These are phyloP conservation scores for Exophiala aquamarina DNA, from an alignment of 2,329 filamentous ascomycete species.

Conservation along the genomic window DNA sequence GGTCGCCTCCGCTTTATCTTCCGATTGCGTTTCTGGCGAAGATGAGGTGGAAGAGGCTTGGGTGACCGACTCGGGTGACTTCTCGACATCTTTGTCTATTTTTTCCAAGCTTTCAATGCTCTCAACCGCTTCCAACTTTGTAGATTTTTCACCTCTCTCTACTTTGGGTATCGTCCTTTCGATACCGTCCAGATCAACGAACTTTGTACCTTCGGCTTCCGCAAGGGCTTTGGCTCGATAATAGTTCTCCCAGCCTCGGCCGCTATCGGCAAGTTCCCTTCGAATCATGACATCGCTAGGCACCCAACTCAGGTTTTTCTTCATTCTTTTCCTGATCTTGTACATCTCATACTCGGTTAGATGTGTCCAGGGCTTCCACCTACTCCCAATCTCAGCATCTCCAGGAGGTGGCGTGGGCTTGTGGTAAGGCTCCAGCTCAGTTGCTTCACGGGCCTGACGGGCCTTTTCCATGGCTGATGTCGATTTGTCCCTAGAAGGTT, in stretches of 20 bases:
- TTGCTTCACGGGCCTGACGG: slow-evolving; percentile 18
- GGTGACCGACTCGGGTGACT: background rate
- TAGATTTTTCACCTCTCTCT: slow-evolving; percentile 11
- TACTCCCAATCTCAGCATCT: slow-evolving; percentile 60
- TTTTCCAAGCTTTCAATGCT: slow-evolving; percentile 11
- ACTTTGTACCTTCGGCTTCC: slow-evolving; percentile 51
- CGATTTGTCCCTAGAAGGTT: slow-evolving; percentile 11
- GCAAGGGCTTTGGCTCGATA: slow-evolving; percentile 51
- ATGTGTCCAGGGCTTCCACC: slow-evolving; percentile 62
- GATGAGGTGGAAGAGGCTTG: background rate
- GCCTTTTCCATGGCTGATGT: slow-evolving; percentile 15
- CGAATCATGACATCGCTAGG: slow-evolving; percentile 67
- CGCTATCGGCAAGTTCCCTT: slow-evolving; percentile 60
- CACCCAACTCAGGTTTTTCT: slow-evolving; percentile 70
- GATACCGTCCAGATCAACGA: slow-evolving; percentile 53
- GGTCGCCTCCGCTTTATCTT: slow-evolving; percentile 43
- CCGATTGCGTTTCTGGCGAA: slow-evolving; percentile 45
- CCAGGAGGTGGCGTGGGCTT: slow-evolving; percentile 52
- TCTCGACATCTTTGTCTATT: background rate
- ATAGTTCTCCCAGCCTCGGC: slow-evolving; percentile 54
- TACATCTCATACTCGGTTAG: slow-evolving; percentile 69
- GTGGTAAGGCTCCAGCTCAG: slow-evolving; percentile 22
- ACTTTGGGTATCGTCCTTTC: slow-evolving; percentile 12
- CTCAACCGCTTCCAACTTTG: slow-evolving; percentile 14
- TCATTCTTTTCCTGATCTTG: slow-evolving; percentile 66